Percentiles rank a stretch among this genome's conserved stretches.
Evolutionary conservation across 2,329 filamentous ascomycete genomes (phyloP).

Genomic region (Scytalidium lignicola): DNA sequence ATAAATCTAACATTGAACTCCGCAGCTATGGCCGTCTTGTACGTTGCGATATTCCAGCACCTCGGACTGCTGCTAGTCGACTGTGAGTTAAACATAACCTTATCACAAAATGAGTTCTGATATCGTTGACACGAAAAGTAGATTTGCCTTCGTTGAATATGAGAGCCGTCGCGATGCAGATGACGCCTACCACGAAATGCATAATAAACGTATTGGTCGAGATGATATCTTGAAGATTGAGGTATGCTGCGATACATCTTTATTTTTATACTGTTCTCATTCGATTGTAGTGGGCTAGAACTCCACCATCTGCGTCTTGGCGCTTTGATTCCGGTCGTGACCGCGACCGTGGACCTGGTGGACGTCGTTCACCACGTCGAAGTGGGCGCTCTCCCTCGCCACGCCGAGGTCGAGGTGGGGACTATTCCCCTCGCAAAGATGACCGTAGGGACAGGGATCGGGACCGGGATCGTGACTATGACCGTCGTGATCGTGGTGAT

Average conservation of each 20-base stretch:
- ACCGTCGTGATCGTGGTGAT: constrained; percentile 63
- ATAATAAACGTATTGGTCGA: constrained; percentile 95
- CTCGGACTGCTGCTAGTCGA: constrained; percentile 86
- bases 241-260: constrained; percentile 43
- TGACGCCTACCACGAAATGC: constrained; percentile 99
- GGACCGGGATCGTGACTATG: constrained; percentile 73
- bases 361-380: constrained; percentile 58
- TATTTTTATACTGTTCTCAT: not conserved
- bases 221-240: constrained; percentile 98
- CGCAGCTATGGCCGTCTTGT: constrained; percentile 92
- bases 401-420: constrained; percentile 63
- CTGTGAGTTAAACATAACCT: constrained; percentile 62
- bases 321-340: constrained; percentile 91
- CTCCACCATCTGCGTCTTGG: constrained; percentile 96
- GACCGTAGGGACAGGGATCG: constrained; percentile 65
- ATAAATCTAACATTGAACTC: constrained; percentile 22
- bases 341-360: constrained; percentile 47
- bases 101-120: constrained; percentile 22
- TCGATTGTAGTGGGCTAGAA: constrained; percentile 79
- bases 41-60: constrained; percentile 96
- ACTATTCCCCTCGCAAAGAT: constrained; percentile 85
- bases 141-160: constrained; percentile 98
- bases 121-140: constrained; percentile 36
- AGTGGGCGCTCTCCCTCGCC: constrained; percentile 72
- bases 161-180: constrained; percentile 97